Conservation (phyloP, 2,329 filamentous ascomycete species). For the Trichoderma guizhouense region DNA sequence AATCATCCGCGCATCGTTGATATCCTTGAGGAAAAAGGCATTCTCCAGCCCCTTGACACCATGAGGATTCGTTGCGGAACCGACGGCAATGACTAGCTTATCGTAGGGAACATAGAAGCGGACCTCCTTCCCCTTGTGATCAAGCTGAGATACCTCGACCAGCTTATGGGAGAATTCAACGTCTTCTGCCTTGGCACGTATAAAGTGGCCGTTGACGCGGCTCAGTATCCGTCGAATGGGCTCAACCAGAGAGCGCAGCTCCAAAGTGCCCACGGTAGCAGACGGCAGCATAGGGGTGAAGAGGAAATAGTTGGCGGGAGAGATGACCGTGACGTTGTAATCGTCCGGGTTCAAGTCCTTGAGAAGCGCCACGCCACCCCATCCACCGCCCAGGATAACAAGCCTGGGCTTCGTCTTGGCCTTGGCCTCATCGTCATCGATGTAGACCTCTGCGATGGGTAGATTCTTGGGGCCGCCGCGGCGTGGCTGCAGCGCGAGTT, state of each 20-base stretch:
- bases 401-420: slow-evolving; percentile 86
- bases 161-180: slow-evolving; percentile 90
- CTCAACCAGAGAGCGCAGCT: slow-evolving; percentile 86
- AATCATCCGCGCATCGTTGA: slow-evolving; percentile 85
- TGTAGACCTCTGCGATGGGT: slow-evolving; percentile 80
- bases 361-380: slow-evolving; percentile 88
- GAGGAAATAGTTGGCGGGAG: slow-evolving; percentile 92
- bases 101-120: slow-evolving; percentile 96
- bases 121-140: slow-evolving; percentile 66
- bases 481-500: slow-evolving; percentile 75
- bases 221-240: slow-evolving; percentile 82
- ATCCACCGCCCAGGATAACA: slow-evolving; percentile 89
- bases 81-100: slow-evolving; percentile 89
- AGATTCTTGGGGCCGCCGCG: slow-evolving; percentile 91
- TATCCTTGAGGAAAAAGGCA: slow-evolving; percentile 92
- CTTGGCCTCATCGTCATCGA: slow-evolving; percentile 82
- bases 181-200: slow-evolving; percentile 82
- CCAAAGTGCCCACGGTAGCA: slow-evolving; percentile 91
- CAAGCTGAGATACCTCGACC: slow-evolving; percentile 76
- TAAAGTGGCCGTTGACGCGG: slow-evolving; percentile 78
- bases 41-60: slow-evolving; percentile 93
- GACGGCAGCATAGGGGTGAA: slow-evolving; percentile 98
- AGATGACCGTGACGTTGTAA: slow-evolving; percentile 94
- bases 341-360: slow-evolving; percentile 88
- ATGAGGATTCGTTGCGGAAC: slow-evolving; percentile 89